phyloP scores from a whole-genome alignment of 495 filamentous ascomycete genomes.

The Penicillium angulare region DNA sequence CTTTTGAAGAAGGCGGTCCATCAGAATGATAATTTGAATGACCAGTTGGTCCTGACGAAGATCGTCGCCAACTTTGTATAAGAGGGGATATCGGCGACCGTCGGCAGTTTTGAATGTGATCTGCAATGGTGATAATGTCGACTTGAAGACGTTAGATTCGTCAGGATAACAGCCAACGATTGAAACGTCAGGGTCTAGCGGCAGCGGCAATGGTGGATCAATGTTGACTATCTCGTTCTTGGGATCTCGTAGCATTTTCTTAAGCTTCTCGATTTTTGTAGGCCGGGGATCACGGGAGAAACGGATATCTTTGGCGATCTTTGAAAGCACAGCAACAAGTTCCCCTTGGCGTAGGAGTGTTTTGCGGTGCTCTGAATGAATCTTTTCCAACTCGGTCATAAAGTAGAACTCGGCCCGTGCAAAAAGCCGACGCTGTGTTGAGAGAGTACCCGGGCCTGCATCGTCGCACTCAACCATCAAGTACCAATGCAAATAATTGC shows the following conservation, averaged over 20 bases:
- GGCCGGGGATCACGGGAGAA: constrained; percentile 72
- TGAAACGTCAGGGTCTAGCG: constrained; percentile 79
- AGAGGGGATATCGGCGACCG: constrained; percentile 77
- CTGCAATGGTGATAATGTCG: constrained; percentile 82
- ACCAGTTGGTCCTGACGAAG: constrained; percentile 96
- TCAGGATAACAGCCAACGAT: constrained; percentile 79
- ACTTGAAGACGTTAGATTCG: constrained; percentile 92
- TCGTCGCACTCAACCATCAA: constrained; percentile 97
- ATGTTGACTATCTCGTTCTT: constrained; percentile 82
- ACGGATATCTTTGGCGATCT: constrained; percentile 87
- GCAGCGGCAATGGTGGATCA: constrained; percentile 84
- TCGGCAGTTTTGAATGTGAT: constrained; percentile 83
- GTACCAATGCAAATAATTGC: constrained; percentile 97
- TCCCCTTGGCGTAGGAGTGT: constrained; percentile 85
- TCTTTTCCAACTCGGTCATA: constrained; percentile 72
- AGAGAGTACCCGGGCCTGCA: constrained; percentile 64
- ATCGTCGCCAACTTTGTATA: constrained; percentile 98
- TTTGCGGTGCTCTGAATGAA: constrained; percentile 64
- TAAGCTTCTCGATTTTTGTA: constrained; percentile 77
- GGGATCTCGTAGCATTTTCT: constrained; percentile 78
- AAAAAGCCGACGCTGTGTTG: constrained; percentile 78
- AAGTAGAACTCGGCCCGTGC: constrained; percentile 92
- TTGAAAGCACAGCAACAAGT: constrained; percentile 79
- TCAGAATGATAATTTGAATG: constrained; percentile 96
- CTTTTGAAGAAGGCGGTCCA: constrained; percentile 94